Percentiles rank a stretch among this genome's conserved stretches.
Conservation (phyloP, 129 eudicot genomes). For the Lactuca saligna region DNA sequence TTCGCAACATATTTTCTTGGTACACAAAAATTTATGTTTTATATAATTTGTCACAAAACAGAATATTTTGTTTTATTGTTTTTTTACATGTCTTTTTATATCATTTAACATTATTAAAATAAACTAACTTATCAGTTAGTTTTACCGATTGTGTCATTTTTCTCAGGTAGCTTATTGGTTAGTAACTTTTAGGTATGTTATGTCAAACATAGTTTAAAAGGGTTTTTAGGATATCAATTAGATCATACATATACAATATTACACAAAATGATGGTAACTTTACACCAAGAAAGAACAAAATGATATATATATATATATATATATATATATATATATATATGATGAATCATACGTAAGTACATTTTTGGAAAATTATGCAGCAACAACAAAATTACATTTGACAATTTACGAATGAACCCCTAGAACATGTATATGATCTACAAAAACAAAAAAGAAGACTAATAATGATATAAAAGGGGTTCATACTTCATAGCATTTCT, state of each 20-base stretch:
- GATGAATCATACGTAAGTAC: background rate
- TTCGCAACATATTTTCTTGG: no score
- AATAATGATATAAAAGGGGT: slow-evolving; percentile 11
- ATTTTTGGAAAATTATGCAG: slow-evolving; percentile 10
- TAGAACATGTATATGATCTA: slow-evolving; percentile 19
- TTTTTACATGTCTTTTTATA: no score
- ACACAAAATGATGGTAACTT: background rate
- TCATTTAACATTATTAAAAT: no score
- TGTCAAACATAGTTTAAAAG: background rate
- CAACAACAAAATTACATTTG: slow-evolving; percentile 25
- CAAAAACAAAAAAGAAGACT: slow-evolving; percentile 12
- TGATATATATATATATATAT: no score
- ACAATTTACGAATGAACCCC: slow-evolving; percentile 27
- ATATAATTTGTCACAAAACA: no score
- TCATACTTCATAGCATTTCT: background rate
- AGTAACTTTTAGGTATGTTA: no score
- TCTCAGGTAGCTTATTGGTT: no score
- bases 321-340: no score
- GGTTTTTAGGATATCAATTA: background rate
- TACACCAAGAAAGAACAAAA: slow-evolving; percentile 14
- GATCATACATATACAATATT: background rate
- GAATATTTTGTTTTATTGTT: no score
- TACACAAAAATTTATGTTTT: no score
- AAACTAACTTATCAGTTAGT: no score
- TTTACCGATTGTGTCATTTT: no score